Conservation (phyloP, 352 stramenopile genomes). For the Phytophthora brassicae region DNA sequence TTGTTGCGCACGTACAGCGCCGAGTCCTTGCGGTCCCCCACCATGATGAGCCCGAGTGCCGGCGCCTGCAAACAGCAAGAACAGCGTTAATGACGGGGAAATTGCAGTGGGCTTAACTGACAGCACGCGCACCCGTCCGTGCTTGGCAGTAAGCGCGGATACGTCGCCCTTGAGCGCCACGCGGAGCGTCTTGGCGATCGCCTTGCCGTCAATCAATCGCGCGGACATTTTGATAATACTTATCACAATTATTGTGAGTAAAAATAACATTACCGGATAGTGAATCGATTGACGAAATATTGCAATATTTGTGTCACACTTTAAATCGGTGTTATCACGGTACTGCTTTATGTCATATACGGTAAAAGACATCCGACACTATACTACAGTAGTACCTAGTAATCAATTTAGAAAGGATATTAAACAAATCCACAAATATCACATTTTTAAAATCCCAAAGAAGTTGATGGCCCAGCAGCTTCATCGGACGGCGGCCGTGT, state of each 20-base stretch:
- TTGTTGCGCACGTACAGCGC: constrained; percentile 99
- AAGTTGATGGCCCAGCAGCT: constrained; percentile 3
- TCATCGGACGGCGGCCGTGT: constrained; percentile 42
- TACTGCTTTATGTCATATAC: no score
- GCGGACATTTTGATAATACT: no score
- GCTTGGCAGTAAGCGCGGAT: constrained; percentile 43
- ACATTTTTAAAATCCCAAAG: no score
- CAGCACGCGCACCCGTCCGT: constrained; percentile 42
- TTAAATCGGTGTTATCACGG: no score
- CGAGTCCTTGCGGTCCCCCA: constrained; percentile 96
- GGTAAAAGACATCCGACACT: no score
- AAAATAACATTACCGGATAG: no score
- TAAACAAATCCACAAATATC: no score
- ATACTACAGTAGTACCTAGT: no score
- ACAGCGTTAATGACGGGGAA: neutral
- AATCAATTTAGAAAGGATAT: no score
- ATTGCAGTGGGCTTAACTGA: neutral
- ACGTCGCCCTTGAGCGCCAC: constrained; percentile 63
- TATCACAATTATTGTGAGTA: no score
- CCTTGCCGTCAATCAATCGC: constrained; percentile 72
- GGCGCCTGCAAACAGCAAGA: constrained; percentile 56
- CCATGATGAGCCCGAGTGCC: constrained; percentile 97
- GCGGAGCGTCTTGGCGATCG: constrained; percentile 64
- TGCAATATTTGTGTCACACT: no score
- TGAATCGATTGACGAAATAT: no score